Percentiles rank a stretch among this genome's conserved stretches.
Conservation (phyloP, 2,329 filamentous ascomycete species). For the Bipolaris cookei region DNA sequence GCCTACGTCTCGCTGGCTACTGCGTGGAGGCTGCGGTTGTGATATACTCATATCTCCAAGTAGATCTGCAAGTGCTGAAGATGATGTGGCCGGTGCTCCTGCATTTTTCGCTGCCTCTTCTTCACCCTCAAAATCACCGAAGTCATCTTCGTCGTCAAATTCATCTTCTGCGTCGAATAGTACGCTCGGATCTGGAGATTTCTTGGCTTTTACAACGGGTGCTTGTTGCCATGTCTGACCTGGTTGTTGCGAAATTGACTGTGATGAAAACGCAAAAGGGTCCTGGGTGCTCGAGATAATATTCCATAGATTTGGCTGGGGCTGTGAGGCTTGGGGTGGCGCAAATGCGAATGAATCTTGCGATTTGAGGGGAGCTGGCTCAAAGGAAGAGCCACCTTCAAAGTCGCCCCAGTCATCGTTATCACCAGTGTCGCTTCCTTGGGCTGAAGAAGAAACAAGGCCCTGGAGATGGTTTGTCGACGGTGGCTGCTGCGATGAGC, state of each 20-base stretch:
- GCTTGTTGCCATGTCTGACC: conserved; percentile 34
- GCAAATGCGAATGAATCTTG: conserved; percentile 30
- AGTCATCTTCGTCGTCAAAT: conserved; percentile 45
- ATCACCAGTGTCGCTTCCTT: conserved; percentile 25
- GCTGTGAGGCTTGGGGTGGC: conserved; percentile 16
- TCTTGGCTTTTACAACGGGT: conserved; percentile 40
- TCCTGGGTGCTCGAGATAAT: conserved; percentile 14
- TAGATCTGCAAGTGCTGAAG: conserved; percentile 34
- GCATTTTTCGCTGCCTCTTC: conserved; percentile 11
- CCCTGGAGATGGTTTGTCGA: conserved; percentile 16
- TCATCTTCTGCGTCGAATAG: conserved; percentile 51
- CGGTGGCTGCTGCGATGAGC: conserved; percentile 21
- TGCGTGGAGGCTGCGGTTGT: conserved; percentile 18
- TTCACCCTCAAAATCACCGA: conserved; percentile 46
- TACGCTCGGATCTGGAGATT: conserved; percentile 46
- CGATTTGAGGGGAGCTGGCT: conserved; percentile 19
- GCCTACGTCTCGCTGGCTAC: background rate
- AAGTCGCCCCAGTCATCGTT: conserved; percentile 53
- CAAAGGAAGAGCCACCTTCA: conserved; percentile 37
- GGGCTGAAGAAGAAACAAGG: background rate
- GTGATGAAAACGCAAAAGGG: conserved; percentile 20
- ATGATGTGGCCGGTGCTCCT: conserved; percentile 9
- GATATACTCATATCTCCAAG: conserved; percentile 37
- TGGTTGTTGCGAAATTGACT: conserved; percentile 9
- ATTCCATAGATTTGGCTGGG: conserved; percentile 19